These are phyloP conservation scores for Penicillium sp. DNA, from an alignment of 2,329 filamentous ascomycete species.

Conservation along the genomic window DNA sequence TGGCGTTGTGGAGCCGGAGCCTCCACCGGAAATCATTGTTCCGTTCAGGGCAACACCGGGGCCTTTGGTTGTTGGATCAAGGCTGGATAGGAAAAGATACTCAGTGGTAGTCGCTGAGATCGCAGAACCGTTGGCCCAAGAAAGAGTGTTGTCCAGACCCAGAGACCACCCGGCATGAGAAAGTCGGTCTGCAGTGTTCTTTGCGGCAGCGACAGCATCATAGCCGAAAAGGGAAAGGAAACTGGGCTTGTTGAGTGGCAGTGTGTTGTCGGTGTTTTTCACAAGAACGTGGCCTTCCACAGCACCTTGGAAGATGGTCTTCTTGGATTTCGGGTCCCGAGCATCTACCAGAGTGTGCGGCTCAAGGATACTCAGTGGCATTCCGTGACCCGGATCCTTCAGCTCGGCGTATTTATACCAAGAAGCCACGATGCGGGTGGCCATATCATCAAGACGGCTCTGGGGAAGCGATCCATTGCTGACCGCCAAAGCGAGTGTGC, in stretches of 20 bases:
- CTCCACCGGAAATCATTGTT: slow-evolving; percentile 49
- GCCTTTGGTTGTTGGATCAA: not conserved
- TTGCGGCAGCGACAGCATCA: slow-evolving; percentile 43
- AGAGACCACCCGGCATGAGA: slow-evolving; percentile 10
- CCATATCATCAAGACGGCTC: slow-evolving; percentile 63
- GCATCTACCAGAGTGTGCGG: slow-evolving; percentile 55
- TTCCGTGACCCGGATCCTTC: slow-evolving; percentile 10
- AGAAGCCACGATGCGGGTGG: slow-evolving; percentile 29
- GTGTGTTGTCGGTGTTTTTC: slow-evolving; percentile 51
- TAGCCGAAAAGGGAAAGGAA: slow-evolving; percentile 59
- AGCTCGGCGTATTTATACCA: not conserved
- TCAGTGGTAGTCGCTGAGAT: slow-evolving; percentile 27
- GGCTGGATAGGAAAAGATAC: not conserved
- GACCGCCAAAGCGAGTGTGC: slow-evolving; percentile 54
- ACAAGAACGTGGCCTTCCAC: slow-evolving; percentile 59
- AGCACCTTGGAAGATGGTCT: slow-evolving; percentile 49
- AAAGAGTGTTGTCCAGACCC: slow-evolving; percentile 9
- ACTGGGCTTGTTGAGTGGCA: slow-evolving; percentile 44
- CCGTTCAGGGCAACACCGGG: slow-evolving; percentile 44
- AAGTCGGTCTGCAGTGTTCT: slow-evolving; percentile 22
- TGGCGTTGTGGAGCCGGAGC: slow-evolving; percentile 51
- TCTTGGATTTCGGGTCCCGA: slow-evolving; percentile 40
- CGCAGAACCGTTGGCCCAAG: slow-evolving; percentile 5
- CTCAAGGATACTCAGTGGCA: slow-evolving; percentile 39
- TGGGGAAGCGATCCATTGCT: slow-evolving; percentile 60